Conservation (phyloP, 148 eudicot species). For the Beta vulgaris region DNA sequence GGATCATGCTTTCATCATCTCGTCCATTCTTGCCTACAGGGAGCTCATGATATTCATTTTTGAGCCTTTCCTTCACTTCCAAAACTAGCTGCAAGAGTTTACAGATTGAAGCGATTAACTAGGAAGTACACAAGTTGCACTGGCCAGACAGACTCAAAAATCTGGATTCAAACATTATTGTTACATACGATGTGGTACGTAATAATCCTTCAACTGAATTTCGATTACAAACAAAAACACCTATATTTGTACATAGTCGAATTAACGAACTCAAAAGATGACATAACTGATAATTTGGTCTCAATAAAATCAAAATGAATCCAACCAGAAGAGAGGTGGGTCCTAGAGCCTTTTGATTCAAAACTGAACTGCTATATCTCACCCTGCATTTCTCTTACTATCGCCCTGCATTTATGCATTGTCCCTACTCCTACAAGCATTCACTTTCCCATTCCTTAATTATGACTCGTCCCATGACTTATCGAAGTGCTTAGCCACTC, state of each 20-base stretch:
- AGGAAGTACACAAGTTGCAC: neutral
- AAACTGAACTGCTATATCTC: no score
- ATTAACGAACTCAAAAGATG: neutral
- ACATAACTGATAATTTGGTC: neutral
- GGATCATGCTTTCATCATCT: constrained; percentile 91
- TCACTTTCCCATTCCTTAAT: no score
- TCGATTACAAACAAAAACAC: neutral
- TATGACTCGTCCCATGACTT: neutral
- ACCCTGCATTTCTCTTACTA: no score
- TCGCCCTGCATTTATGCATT: no score
- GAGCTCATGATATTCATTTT: constrained; percentile 53
- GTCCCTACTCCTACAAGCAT: no score
- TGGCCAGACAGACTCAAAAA: no score
- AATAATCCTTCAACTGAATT: neutral
- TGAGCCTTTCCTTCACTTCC: constrained; percentile 81
- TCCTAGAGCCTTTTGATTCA: neutral
- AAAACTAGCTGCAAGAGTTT: constrained; percentile 60
- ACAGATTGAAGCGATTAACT: constrained; percentile 7
- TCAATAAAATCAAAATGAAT: neutral
- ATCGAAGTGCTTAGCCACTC: constrained; percentile 13
- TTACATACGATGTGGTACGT: neutral
- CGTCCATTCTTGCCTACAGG: constrained; percentile 80
- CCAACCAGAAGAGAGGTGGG: neutral
- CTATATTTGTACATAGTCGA: no score
- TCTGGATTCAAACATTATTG: neutral